Evolutionary conservation across 495 filamentous ascomycete species (phyloP).

Genomic region (Articulospora tetracladia): DNA sequence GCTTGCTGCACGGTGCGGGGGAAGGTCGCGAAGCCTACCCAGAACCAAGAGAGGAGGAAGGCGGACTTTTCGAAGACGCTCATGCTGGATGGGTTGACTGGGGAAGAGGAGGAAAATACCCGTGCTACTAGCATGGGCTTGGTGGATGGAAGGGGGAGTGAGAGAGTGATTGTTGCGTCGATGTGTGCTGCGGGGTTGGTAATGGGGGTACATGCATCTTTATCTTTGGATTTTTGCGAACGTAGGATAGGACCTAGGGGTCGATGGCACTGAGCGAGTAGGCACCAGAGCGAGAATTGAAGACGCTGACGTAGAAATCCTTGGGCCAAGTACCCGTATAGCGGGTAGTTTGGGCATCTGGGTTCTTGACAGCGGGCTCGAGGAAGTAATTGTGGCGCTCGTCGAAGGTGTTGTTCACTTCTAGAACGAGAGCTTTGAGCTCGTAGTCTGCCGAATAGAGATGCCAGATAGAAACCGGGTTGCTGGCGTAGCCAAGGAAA

Average conservation of each 20-base stretch:
- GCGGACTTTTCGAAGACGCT: slow-evolving; percentile 32
- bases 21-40: slow-evolving; percentile 59
- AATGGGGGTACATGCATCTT: not conserved
- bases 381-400: slow-evolving; percentile 65
- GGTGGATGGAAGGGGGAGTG: slow-evolving; percentile 48
- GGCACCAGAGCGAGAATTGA: slow-evolving; percentile 60
- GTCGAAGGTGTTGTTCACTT: slow-evolving; percentile 77
- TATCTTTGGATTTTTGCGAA: not conserved
- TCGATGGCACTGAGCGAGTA: slow-evolving; percentile 54
- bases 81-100: slow-evolving; percentile 45
- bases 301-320: slow-evolving; percentile 72
- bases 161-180: slow-evolving; percentile 52
- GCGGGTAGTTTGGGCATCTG: slow-evolving; percentile 1
- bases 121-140: slow-evolving; percentile 52
- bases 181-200: slow-evolving; percentile 35
- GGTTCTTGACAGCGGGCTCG: slow-evolving; percentile 17
- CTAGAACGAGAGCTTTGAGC: slow-evolving; percentile 65
- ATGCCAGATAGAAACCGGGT: slow-evolving; percentile 80
- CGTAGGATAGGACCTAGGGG: slow-evolving; percentile 35
- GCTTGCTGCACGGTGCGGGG: slow-evolving; percentile 59
- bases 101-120: slow-evolving; percentile 40
- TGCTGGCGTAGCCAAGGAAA: slow-evolving; percentile 69
- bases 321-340: slow-evolving; percentile 50
- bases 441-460: slow-evolving; percentile 56
- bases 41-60: slow-evolving; percentile 56